A percentile compares a stretch with the other conserved stretches of the same genome.
Evolutionary conservation across 768 basidiomycete species (phyloP).

Genomic region (Auricularia auricula-judae): DNA sequence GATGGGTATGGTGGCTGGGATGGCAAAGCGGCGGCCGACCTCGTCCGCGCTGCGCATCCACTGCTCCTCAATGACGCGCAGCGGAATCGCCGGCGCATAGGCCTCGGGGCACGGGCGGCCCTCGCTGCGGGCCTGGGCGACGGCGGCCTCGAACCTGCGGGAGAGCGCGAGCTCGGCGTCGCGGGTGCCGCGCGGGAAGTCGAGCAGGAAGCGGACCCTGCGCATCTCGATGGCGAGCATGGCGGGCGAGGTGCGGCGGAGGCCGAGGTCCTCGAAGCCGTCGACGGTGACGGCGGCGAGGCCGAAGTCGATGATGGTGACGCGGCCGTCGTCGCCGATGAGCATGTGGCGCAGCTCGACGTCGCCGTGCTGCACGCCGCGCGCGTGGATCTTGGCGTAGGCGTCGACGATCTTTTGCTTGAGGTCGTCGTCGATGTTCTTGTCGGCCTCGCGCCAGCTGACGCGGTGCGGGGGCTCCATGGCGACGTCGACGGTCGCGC

Average conservation of each 20-base stretch:
- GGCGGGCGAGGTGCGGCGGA: conserved; percentile 25
- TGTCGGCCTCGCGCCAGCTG: conserved; percentile 53
- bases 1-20: background rate
- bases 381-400: conserved; percentile 35
- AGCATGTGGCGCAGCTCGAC: conserved; percentile 41
- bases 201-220: conserved; percentile 44
- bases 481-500: conserved; percentile 28
- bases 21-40: background rate
- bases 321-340: conserved; percentile 39
- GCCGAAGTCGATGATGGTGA: conserved; percentile 48
- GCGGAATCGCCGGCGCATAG: background rate
- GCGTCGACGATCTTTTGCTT: conserved; percentile 44
- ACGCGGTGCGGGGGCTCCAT: conserved; percentile 46
- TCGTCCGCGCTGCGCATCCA: background rate
- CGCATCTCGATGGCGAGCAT: conserved; percentile 44
- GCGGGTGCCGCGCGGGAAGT: conserved; percentile 14
- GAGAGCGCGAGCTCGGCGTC: background rate
- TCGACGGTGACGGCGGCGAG: conserved; percentile 22
- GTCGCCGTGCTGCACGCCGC: conserved; percentile 38
- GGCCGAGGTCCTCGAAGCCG: conserved; percentile 19
- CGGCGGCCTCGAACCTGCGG: background rate
- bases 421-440: conserved; percentile 37
- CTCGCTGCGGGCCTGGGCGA: background rate
- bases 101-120: background rate
- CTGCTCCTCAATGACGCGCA: background rate